A percentile compares a stretch with the other conserved stretches of the same genome.
Evolutionary conservation across 106 monocot species (phyloP).

Genomic region (Dendrobium nobile): DNA sequence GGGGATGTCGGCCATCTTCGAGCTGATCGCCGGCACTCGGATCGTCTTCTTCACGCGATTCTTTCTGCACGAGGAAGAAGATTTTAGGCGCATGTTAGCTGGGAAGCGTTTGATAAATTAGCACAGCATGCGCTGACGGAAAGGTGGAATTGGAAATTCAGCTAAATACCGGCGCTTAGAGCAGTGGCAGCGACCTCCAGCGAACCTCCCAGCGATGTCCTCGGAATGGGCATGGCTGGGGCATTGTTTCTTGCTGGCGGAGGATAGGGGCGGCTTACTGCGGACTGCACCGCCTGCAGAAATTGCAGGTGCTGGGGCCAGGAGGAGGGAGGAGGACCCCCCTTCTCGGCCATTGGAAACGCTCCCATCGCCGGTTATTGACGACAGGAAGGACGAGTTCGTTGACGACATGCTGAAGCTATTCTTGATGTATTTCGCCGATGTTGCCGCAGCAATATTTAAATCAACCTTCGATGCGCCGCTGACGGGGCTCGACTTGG

Average conservation of each 20-base stretch:
- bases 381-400: slow-evolving; percentile 75
- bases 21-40: slow-evolving; percentile 63
- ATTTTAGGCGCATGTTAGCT: slow-evolving; percentile 1
- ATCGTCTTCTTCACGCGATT: slow-evolving; percentile 49
- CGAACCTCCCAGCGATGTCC: slow-evolving; percentile 22
- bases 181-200: slow-evolving; percentile 80
- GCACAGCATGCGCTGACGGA: not conserved
- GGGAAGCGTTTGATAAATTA: not conserved
- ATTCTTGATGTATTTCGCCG: slow-evolving; percentile 4
- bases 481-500: slow-evolving; percentile 14
- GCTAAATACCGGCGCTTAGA: slow-evolving; percentile 58
- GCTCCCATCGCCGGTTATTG: slow-evolving; percentile 84
- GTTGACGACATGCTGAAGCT: slow-evolving; percentile 36
- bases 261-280: slow-evolving; percentile 50
- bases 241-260: slow-evolving; percentile 51
- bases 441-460: not conserved
- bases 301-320: slow-evolving; percentile 5
- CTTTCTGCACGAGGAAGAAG: slow-evolving; percentile 25
- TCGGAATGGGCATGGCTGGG: slow-evolving; percentile 56
- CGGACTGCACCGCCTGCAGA: not conserved
- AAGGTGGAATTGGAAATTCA: not conserved
- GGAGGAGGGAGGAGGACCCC: slow-evolving; percentile 26
- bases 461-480: not conserved
- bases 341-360: slow-evolving; percentile 64
- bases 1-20: slow-evolving; percentile 63